phyloP scores from a whole-genome alignment of 306 rosid genomes.

The Cicer judaicum region DNA sequence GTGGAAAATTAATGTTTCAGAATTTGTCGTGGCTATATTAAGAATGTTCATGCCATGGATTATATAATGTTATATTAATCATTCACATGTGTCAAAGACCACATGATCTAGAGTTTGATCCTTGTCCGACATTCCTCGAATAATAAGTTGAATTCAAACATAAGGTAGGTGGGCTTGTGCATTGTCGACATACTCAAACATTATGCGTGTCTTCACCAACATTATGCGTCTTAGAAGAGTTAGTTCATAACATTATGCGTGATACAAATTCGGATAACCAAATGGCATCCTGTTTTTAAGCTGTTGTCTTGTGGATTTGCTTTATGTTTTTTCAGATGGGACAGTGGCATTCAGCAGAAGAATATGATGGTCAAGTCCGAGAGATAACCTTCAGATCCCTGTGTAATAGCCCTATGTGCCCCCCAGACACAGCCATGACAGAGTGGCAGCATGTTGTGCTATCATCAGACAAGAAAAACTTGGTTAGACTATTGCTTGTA shows the following conservation, averaged over 20 bases:
- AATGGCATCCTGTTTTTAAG: slow-evolving; percentile 33
- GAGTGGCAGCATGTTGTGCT: slow-evolving; percentile 88
- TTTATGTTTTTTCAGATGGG: slow-evolving; percentile 71
- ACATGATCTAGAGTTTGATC: slow-evolving; percentile 3
- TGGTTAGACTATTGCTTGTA: slow-evolving; percentile 60
- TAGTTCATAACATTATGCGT: not conserved
- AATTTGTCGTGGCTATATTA: slow-evolving; percentile 16
- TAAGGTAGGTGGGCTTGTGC: not conserved
- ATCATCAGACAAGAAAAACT: slow-evolving; percentile 71
- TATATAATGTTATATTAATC: not conserved
- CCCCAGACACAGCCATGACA: slow-evolving; percentile 99
- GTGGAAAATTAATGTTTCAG: slow-evolving; percentile 26
- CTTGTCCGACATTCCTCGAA: not conserved
- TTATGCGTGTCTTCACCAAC: not conserved
- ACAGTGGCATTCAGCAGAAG: slow-evolving; percentile 92
- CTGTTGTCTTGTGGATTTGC: slow-evolving; percentile 29
- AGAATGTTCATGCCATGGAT: not conserved
- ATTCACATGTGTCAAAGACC: not conserved
- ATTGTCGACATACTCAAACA: not conserved
- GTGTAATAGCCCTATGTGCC: slow-evolving; percentile 98
- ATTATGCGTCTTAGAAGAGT: not conserved
- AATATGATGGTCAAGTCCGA: slow-evolving; percentile 93
- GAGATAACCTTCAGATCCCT: slow-evolving; percentile 87
- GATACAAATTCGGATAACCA: slow-evolving; percentile 27
- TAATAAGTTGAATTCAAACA: not conserved